Conservation (phyloP, 805 yeast species). For the Dipodascopsis tothii region DNA sequence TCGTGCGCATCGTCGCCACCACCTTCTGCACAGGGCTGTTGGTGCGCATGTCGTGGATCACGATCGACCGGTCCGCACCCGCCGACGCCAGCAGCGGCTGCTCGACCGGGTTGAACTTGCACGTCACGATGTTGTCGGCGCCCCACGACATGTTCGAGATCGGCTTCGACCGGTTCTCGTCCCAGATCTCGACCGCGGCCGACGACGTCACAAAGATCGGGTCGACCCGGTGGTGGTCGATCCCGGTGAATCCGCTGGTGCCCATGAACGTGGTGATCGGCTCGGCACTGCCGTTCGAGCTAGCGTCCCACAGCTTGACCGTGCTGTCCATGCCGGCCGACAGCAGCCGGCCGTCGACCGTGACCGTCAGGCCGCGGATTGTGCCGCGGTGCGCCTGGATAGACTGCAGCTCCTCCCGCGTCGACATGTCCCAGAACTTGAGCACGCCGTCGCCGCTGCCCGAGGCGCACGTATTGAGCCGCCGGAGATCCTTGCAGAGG, state of each 20-base stretch:
- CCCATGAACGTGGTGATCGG: constrained; percentile 74
- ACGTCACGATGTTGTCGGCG: constrained; percentile 78
- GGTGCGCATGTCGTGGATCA: constrained; percentile 83
- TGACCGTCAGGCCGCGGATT: constrained; percentile 75
- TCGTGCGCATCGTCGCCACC: constrained; percentile 72
- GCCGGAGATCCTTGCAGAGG: constrained; percentile 67
- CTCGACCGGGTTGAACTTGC: constrained; percentile 83
- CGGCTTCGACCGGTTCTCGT: constrained; percentile 69
- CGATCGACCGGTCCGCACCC: constrained; percentile 84
- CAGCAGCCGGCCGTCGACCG: constrained; percentile 54
- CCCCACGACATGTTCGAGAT: constrained; percentile 86
- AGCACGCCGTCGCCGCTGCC: constrained; percentile 94
- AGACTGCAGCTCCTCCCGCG: constrained; percentile 64
- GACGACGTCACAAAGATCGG: constrained; percentile 86
- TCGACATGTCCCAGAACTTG: constrained; percentile 86
- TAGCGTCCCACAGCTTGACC: constrained; percentile 72
- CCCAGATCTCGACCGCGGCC: constrained; percentile 86
- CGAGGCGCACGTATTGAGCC: constrained; percentile 70
- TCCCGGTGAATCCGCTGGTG: constrained; percentile 70
- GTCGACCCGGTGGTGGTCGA: constrained; percentile 78
- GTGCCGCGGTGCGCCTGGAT: constrained; percentile 86
- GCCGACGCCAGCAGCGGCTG: constrained; percentile 82
- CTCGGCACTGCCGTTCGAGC: constrained; percentile 39
- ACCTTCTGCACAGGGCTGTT: constrained; percentile 88
- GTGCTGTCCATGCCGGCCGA: constrained; percentile 90